These are phyloP conservation scores for Thelonectria rubi DNA, from an alignment of 2,329 filamentous ascomycete genomes.

Conservation along the genomic window DNA sequence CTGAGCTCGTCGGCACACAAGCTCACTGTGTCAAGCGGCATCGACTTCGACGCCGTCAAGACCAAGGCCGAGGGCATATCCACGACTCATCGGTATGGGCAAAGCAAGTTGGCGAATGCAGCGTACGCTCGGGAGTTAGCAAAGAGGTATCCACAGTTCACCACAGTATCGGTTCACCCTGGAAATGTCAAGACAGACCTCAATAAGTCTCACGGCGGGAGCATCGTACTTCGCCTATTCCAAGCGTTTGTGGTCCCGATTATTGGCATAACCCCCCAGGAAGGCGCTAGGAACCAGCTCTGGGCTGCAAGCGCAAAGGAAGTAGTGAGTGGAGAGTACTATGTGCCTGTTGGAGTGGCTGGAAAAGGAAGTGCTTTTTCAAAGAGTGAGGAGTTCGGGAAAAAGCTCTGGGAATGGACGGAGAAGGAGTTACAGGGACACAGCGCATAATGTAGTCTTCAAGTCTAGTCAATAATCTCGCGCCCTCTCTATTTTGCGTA, in stretches of 20 bases:
- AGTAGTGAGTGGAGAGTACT: conserved; percentile 13
- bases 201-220: not conserved
- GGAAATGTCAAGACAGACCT: conserved; percentile 12
- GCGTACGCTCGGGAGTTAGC: conserved; percentile 14
- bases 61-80: not conserved
- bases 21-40: conserved; percentile 3
- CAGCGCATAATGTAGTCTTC: too few species aligned
- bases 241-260: not conserved
- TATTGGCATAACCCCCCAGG: not conserved
- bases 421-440: conserved; percentile 5
- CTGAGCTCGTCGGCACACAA: conserved; percentile 14
- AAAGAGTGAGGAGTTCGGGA: conserved; percentile 7
- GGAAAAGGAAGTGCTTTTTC: not conserved
- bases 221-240: not conserved
- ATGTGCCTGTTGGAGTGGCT: conserved; percentile 11
- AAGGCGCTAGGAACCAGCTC: conserved; percentile 15
- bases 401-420: conserved; percentile 18
- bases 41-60: conserved; percentile 14
- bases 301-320: conserved; percentile 11
- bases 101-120: conserved; percentile 24
- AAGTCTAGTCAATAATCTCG: too few species aligned
- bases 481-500: too few species aligned
- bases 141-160: conserved; percentile 12
- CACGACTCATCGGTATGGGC: conserved; percentile 5
- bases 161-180: conserved; percentile 1